Base-by-base conservation (phyloP, 2,329 filamentous ascomycete species). In the Akanthomyces muscarius region DNA sequence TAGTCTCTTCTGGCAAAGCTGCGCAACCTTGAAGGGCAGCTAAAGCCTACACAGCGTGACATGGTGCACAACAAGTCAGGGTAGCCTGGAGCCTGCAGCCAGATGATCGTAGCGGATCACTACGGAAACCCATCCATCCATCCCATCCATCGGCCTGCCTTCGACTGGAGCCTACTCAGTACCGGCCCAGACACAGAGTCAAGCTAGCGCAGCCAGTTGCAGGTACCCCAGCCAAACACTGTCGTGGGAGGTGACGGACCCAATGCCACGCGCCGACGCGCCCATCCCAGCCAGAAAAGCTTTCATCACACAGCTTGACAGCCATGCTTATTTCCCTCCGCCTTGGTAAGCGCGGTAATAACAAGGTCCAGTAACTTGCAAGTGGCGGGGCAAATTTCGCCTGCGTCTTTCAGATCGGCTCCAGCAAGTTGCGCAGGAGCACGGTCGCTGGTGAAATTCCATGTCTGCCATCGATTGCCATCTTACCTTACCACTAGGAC, bases 1-100 rank as follows among this genome's bases (percentile, higher is more conserved):
- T n/a, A 18, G 13, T 7, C 18, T 51, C 21, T 30, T 51, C 14
- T 21, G 36, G 45, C 23, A 59, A 59, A 59, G 56, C 47, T 51
- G 36, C 33, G 23, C 47, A 59, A 42, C 56, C 56, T 59, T 59
- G 56, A 33, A 59, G 55, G 44, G 30, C 14, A 48, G 42, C 41
- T 16, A 52, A 7, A n/a, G 45, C 25, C 30, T 33, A 7, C 10
- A 33, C 6, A 33, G 30, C 30, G 21, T 21, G 21, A 21, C 21
- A 21, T 21, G 21, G 21, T 21, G 21, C 21, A 21, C 21, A 21
- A 21, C 21, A 21, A 21, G 21, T 21, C 21, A 56, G 16, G 18
- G 33, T 44, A 23, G 38, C 23, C 33, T 30, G 28, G 4, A 30
- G 44, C 56, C 2, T 30, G 28, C 6, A 30, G 44, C 56, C 2